A percentile compares a stretch with the other conserved stretches of the same genome.
Evolutionary conservation across 208 protist genomes (phyloP).

Genomic region (Porcisia deanei): DNA sequence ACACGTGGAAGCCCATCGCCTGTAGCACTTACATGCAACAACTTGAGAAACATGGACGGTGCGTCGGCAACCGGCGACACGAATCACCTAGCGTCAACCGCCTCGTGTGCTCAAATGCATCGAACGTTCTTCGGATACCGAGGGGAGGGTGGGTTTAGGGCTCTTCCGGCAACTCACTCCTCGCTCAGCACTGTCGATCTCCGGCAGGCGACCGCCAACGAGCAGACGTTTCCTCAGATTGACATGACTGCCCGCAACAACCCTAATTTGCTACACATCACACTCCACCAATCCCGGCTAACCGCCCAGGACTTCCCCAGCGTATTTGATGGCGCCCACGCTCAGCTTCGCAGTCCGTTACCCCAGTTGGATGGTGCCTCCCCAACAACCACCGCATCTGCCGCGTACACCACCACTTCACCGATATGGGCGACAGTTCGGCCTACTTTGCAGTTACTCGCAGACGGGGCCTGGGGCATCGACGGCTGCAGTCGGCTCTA

Average conservation of each 20-base stretch:
- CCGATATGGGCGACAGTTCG: constrained; percentile 11
- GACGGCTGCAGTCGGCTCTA: constrained; percentile 30
- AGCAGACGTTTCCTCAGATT: too few species aligned
- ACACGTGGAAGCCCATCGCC: not conserved
- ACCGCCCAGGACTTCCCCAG: not conserved
- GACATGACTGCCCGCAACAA: not conserved
- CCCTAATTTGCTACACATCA: not conserved
- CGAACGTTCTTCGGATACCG: not conserved
- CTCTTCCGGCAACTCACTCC: too few species aligned
- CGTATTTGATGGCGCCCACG: not conserved
- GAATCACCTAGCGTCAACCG: not conserved
- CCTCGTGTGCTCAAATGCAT: not conserved
- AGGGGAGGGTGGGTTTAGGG: not conserved
- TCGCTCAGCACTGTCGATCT: too few species aligned
- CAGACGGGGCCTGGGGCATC: constrained; percentile 27
- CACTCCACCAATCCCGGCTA: not conserved
- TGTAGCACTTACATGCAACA: constrained; percentile 1
- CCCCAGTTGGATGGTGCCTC: not conserved
- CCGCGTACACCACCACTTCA: not conserved
- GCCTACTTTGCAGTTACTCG: constrained; percentile 26
- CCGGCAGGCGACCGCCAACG: too few species aligned
- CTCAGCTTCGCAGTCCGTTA: not conserved
- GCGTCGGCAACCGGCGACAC: not conserved
- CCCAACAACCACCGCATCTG: not conserved
- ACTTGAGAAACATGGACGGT: constrained; percentile 3